Percentiles rank a stretch among this genome's conserved stretches.
Evolutionary conservation across 1,284 basidiomycete species (phyloP).

Genomic region (Sutorius eximius): DNA sequence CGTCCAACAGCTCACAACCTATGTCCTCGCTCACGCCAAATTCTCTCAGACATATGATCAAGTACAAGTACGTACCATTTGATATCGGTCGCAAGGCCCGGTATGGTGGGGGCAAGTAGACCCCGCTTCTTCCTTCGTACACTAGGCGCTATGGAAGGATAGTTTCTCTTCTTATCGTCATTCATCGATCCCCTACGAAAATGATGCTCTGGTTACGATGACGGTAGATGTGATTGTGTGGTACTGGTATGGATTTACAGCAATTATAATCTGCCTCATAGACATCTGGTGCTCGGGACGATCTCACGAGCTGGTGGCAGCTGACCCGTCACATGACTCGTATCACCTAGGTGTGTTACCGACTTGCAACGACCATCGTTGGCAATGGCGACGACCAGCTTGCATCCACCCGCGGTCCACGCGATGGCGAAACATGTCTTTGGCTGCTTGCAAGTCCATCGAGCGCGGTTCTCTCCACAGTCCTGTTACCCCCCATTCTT

Average conservation of each 20-base stretch:
- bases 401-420: constrained; percentile 33
- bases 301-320: background rate
- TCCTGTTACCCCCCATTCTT: constrained; percentile 51
- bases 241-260: constrained; percentile 32
- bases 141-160: constrained; percentile 2
- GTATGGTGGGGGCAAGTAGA: constrained; percentile 52
- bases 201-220: constrained; percentile 12
- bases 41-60: constrained; percentile 88
- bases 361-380: background rate
- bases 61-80: constrained; percentile 94
- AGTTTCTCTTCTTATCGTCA: background rate
- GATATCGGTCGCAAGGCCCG: constrained; percentile 86
- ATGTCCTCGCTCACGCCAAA: background rate
- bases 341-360: background rate
- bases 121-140: background rate
- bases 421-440: constrained; percentile 49
- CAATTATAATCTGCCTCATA: constrained; percentile 26
- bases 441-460: constrained; percentile 35
- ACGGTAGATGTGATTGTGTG: constrained; percentile 22
- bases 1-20: constrained; percentile 34
- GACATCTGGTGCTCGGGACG: background rate
- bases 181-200: constrained; percentile 2
- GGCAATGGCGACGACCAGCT: constrained; percentile 13
- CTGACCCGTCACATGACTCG: constrained; percentile 20
- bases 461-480: constrained; percentile 19